phyloP scores from a whole-genome alignment of 2,329 filamentous ascomycete genomes.

The Aspergillus pseudoglaucus region DNA sequence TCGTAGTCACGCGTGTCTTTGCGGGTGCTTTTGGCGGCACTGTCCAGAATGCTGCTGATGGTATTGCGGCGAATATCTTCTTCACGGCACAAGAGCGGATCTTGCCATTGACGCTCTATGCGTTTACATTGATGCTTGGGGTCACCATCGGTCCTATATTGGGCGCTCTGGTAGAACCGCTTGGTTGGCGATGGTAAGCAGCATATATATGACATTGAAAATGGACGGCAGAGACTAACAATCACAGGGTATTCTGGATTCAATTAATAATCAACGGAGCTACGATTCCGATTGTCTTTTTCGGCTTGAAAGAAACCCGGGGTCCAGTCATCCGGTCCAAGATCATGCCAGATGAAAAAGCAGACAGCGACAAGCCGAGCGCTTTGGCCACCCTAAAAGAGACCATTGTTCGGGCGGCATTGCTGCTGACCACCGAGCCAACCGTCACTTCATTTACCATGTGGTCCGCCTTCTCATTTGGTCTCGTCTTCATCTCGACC shows the following conservation, averaged over 20 bases:
- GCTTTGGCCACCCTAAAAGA: neutral
- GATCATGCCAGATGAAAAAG: neutral
- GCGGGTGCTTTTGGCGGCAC: slow-evolving; percentile 1
- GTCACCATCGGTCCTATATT: neutral
- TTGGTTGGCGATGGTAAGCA: slow-evolving; percentile 1
- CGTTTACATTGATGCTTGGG: neutral
- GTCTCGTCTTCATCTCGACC: neutral
- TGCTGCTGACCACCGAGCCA: slow-evolving; percentile 1
- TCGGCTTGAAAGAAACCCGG: neutral
- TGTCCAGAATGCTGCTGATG: slow-evolving; percentile 1
- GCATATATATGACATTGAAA: neutral
- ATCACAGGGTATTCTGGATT: slow-evolving; percentile 1
- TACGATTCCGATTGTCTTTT: neutral
- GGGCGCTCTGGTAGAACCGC: neutral
- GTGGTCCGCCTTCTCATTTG: slow-evolving; percentile 1
- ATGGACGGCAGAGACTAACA: neutral
- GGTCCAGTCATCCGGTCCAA: neutral
- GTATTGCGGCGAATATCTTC: slow-evolving; percentile 1
- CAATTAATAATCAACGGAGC: slow-evolving; percentile 1
- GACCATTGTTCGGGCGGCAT: neutral
- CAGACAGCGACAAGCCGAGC: neutral
- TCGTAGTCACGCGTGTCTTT: neutral
- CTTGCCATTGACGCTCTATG: neutral
- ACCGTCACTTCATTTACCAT: slow-evolving; percentile 1
- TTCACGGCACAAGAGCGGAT: neutral